These are phyloP conservation scores for Beauveria australis DNA, from an alignment of 2,329 filamentous ascomycete species.

Conservation along the genomic window DNA sequence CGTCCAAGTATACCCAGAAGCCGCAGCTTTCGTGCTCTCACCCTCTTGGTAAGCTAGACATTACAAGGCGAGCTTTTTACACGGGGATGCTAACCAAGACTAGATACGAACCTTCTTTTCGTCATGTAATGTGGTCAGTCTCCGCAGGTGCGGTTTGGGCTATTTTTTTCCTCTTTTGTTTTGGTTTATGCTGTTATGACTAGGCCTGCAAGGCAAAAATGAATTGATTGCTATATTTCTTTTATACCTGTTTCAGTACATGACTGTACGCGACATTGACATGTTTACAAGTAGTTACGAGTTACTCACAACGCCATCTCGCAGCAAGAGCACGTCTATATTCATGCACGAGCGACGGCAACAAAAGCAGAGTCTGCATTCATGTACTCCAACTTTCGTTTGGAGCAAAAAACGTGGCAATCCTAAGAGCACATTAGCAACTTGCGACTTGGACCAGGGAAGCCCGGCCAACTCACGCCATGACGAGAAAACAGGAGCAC, in stretches of 20 bases:
- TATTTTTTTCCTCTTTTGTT: background rate
- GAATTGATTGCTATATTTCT: background rate
- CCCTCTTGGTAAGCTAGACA: constrained; percentile 65
- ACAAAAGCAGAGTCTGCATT: background rate
- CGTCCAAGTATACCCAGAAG: constrained; percentile 85
- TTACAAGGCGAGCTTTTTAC: background rate
- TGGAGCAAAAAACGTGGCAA: background rate
- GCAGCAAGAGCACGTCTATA: background rate
- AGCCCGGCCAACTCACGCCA: constrained; percentile 24
- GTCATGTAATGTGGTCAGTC: constrained; percentile 43
- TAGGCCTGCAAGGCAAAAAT: constrained; percentile 3
- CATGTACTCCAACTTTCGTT: background rate
- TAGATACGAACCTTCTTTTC: constrained; percentile 59
- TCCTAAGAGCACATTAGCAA: background rate
- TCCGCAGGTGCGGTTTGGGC: background rate
- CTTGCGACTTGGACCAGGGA: too few species aligned
- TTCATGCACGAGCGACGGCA: background rate
- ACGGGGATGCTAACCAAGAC: constrained; percentile 10
- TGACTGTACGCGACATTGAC: background rate
- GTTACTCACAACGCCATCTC: background rate
- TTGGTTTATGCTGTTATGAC: background rate
- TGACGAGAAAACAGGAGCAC: constrained; percentile 46
- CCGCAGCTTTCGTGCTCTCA: constrained; percentile 95
- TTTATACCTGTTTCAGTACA: background rate
- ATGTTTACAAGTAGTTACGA: background rate